Evolutionary conservation across 371 early-diverging fungal species (phyloP), one percentile per base, ranked within the genome.

Genomic region (Mucor plumbeus): DNA sequence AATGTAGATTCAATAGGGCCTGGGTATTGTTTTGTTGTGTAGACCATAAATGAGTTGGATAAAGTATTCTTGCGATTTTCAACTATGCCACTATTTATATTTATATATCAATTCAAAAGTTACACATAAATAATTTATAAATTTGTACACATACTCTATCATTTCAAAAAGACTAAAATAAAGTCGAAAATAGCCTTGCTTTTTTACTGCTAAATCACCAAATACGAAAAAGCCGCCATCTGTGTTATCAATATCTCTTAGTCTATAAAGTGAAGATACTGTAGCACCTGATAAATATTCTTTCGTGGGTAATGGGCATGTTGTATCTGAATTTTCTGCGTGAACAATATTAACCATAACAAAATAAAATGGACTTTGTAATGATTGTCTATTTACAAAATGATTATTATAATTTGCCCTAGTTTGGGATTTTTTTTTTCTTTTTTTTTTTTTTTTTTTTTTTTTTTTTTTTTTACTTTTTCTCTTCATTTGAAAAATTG

Each of bases 181-280:
- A 35, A 98, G 81, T 33, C 92, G 83, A 73, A 91, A 97, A 8
- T 78, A 70, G 15, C 99, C 98, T 69, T 95, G 94, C 71, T 92
- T 90, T 47, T 95, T 85, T 14, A 96, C 94, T 15, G 93, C 91
- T 48, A 98, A 77, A 69, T 98, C 99, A 13, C 95, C 94, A 81
- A 97, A 98, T 17, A 97, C 95, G 77, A 96, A 97, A 75, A 95
- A 97, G 9, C 94, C 96, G 34, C 94, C 97, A 58, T 95, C 94
- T 34, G 70, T 68, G 62, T 83, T 81, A 62, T 83, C 80, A 17
- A 79, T 59, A 63, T 83, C 78, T n/a, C 79, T 68, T 21, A 83
- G 57, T 43, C 79, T 70, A 61, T 81, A 71, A 2, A 79, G 66
- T n/a, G 84, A 83, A 8, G 81, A 80, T n/a, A 81, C 78, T 0